phyloP scores from a whole-genome alignment of 208 protist species.

The Novymonas esmeraldas region DNA sequence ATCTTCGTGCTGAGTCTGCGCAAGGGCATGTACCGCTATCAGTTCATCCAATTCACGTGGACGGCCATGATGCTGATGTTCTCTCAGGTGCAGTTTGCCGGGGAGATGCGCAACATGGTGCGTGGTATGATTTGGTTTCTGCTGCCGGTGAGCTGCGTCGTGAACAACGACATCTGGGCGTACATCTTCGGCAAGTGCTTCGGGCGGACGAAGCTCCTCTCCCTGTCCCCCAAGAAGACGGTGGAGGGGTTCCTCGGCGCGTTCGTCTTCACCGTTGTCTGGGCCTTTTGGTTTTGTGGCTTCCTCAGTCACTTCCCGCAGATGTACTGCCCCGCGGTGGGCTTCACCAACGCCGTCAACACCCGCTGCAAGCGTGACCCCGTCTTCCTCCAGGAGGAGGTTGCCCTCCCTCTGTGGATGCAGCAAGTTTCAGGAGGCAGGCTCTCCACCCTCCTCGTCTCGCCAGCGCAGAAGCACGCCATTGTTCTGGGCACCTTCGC shows the following conservation, averaged over 20 bases:
- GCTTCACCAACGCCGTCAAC: slow-evolving; percentile 60
- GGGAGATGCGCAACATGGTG: slow-evolving; percentile 84
- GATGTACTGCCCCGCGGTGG: slow-evolving; percentile 87
- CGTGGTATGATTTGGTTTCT: slow-evolving; percentile 94
- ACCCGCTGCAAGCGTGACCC: slow-evolving; percentile 63
- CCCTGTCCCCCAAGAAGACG: slow-evolving; percentile 93
- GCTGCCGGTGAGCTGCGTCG: slow-evolving; percentile 85
- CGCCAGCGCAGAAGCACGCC: slow-evolving; percentile 92
- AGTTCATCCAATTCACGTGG: slow-evolving; percentile 93
- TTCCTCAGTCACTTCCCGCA: slow-evolving; percentile 87
- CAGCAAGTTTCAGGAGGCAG: slow-evolving; percentile 50
- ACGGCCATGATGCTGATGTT: slow-evolving; percentile 87
- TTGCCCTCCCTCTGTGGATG: slow-evolving; percentile 60
- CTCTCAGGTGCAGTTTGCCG: slow-evolving; percentile 60
- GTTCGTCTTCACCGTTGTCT: slow-evolving; percentile 90
- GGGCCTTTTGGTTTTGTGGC: slow-evolving; percentile 90
- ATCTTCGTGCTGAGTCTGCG: slow-evolving; percentile 87
- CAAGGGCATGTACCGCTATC: slow-evolving; percentile 90
- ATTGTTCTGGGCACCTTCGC: slow-evolving; percentile 96
- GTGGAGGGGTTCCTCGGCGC: slow-evolving; percentile 91
- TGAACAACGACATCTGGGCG: slow-evolving; percentile 93
- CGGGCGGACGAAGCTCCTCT: slow-evolving; percentile 78
- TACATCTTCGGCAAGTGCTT: slow-evolving; percentile 93
- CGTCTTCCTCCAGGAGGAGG: slow-evolving; percentile 72
- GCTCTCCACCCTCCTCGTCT: slow-evolving; percentile 55